Base-by-base conservation (phyloP, 305 asterid genomes). In the Plantago lanceolata region DNA sequence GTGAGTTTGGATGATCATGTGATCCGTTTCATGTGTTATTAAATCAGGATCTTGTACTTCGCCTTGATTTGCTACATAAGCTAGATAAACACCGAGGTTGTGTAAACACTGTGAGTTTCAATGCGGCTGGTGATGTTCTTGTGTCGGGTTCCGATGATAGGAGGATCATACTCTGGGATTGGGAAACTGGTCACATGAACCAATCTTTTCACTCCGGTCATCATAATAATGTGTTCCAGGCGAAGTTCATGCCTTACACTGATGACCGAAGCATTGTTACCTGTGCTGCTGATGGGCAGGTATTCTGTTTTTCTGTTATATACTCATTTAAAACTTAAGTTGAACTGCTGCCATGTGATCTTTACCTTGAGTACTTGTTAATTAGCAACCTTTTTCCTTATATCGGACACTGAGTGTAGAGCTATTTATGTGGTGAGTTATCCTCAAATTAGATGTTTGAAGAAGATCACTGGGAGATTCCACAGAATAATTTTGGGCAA, bases 261-360 rank as follows among this genome's bases (percentile, higher is more conserved):
- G 87, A 84, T 19, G 98, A 89, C 67, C 82, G 83, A 57, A 82
- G 85, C 77, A 82, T 92, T 68, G 96, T 89, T 59, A 92, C 95
- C 14, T 89, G 95, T 44, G 96, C 94, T 68, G 98, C 98, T 71
- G 98, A 92, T 71, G 98, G 98, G 43, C 91, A 89, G 98, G 98
- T 92, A 49, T 61, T 28, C 19, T 5, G 52, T 55, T 61, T 48
- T 31, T 20, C 59, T 7, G 18, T 16, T 4, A 53, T 18, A 54
- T 11, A 28, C 28, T 59, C 48, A 21, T n/a, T 47, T 51, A 21
- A 26, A 64, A 19, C 4, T 29, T n/a, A 26, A 28, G 29, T 6
- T 56, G 40, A 58, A 24, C 50, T 58, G 28, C 49, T 35, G 21
- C 45, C 61, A 21, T 20, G 48, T 18, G 40, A 48, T 17, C 19